phyloP scores from a whole-genome alignment of 108 stramenopile genomes.

The Skeletonema menzelii region DNA sequence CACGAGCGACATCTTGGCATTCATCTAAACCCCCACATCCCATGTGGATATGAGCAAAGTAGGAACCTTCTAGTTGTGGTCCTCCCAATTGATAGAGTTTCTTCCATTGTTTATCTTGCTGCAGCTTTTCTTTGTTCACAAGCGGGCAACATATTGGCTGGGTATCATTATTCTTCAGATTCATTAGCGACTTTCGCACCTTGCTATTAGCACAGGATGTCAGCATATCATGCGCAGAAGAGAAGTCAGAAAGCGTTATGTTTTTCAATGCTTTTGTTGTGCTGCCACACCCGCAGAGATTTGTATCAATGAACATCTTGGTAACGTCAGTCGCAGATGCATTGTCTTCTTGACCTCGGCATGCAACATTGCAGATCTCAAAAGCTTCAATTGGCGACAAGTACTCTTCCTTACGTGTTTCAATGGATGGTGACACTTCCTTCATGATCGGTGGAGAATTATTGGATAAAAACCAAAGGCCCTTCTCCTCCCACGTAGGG shows the following conservation, averaged over 20 bases:
- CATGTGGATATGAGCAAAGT: slow-evolving; percentile 32
- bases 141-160: slow-evolving; percentile 40
- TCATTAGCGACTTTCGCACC: not conserved
- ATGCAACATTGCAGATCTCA: slow-evolving; percentile 32
- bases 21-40: slow-evolving; percentile 35
- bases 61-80: slow-evolving; percentile 31
- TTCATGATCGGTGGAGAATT: slow-evolving; percentile 15
- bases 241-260: slow-evolving; percentile 25
- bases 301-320: slow-evolving; percentile 1
- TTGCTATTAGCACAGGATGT: not conserved
- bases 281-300: slow-evolving; percentile 30
- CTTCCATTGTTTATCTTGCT: slow-evolving; percentile 19
- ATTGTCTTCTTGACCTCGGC: not conserved
- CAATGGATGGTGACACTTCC: not conserved
- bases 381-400: slow-evolving; percentile 38
- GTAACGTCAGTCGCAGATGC: not conserved
- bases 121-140: not conserved
- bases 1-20: slow-evolving; percentile 24
- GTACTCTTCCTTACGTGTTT: slow-evolving; percentile 1
- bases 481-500: slow-evolving; percentile 48
- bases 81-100: not conserved
- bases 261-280: slow-evolving; percentile 16
- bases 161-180: slow-evolving; percentile 10
- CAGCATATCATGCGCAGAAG: slow-evolving; percentile 31
- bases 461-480: slow-evolving; percentile 38